Evolutionary conservation across 106 monocot species (phyloP).

Genomic region (Allium cepa): DNA sequence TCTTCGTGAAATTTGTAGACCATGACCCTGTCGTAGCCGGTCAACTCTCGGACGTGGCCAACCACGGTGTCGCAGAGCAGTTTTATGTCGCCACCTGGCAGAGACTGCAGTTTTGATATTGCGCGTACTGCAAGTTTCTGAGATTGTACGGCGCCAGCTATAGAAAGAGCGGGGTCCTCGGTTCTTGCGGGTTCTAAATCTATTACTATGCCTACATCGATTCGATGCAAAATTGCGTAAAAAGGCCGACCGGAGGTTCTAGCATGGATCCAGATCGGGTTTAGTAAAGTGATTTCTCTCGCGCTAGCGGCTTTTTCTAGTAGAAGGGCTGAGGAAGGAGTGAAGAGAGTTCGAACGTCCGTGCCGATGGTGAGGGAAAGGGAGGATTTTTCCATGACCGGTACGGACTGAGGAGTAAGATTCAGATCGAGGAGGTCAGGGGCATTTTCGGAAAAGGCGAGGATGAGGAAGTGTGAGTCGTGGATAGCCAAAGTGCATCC

Average conservation of each 20-base stretch:
- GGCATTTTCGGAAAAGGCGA: constrained; percentile 81
- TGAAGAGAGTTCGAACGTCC: constrained; percentile 75
- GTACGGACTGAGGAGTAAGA: constrained; percentile 58
- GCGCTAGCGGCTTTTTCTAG: constrained; percentile 63
- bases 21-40: constrained; percentile 90
- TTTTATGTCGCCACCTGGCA: constrained; percentile 81
- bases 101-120: constrained; percentile 71
- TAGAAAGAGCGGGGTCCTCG: constrained; percentile 77
- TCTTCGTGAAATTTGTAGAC: constrained; percentile 95
- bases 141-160: constrained; percentile 90
- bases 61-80: constrained; percentile 78
- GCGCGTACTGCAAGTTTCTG: constrained; percentile 92
- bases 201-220: constrained; percentile 88
- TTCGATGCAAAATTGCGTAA: constrained; percentile 87
- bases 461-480: constrained; percentile 40
- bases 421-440: constrained; percentile 56
- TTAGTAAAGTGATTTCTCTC: constrained; percentile 78
- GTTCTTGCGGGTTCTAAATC: constrained; percentile 81
- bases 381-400: constrained; percentile 13
- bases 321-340: constrained; percentile 37
- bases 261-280: constrained; percentile 81
- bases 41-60: constrained; percentile 71
- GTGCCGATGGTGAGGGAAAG: constrained; percentile 33
- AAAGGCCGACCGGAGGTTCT: constrained; percentile 62
- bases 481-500: constrained; percentile 78